Evolutionary conservation across 805 yeast species (phyloP).

Genomic region (Hanseniaspora opuntiae): DNA sequence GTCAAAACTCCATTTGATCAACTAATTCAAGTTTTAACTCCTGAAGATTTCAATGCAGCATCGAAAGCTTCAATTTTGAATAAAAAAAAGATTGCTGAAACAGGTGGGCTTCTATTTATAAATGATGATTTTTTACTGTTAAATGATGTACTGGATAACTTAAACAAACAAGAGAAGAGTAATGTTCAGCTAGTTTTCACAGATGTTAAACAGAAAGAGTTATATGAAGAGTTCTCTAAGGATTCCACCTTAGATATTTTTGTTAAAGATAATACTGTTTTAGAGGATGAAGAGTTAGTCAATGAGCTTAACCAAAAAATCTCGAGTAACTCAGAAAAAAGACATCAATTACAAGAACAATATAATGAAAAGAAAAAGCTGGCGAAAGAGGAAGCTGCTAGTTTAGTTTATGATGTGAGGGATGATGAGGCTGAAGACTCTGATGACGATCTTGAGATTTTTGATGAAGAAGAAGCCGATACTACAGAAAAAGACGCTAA

Average conservation of each 20-base stretch:
- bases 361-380: constrained; percentile 17
- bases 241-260: background rate
- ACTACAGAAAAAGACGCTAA: constrained; percentile 15
- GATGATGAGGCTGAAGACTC: constrained; percentile 23
- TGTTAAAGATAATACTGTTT: background rate
- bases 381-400: constrained; percentile 12
- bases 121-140: constrained; percentile 8
- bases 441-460: constrained; percentile 13
- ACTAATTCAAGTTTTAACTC: constrained; percentile 42
- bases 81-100: constrained; percentile 20
- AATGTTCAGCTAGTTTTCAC: background rate
- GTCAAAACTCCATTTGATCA: constrained; percentile 58
- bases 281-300: constrained; percentile 7
- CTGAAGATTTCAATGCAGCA: constrained; percentile 34
- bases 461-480: constrained; percentile 19
- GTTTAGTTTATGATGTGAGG: constrained; percentile 16
- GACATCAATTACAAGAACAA: constrained; percentile 17
- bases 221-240: background rate
- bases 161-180: background rate
- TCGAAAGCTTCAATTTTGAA: constrained; percentile 11
- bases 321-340: constrained; percentile 17
- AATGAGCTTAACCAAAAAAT: constrained; percentile 9
- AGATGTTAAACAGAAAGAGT: background rate
- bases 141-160: constrained; percentile 4
- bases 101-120: constrained; percentile 14